Base-by-base conservation (phyloP, 208 protist genomes). In the Trypanosomatidae sp. region DNA sequence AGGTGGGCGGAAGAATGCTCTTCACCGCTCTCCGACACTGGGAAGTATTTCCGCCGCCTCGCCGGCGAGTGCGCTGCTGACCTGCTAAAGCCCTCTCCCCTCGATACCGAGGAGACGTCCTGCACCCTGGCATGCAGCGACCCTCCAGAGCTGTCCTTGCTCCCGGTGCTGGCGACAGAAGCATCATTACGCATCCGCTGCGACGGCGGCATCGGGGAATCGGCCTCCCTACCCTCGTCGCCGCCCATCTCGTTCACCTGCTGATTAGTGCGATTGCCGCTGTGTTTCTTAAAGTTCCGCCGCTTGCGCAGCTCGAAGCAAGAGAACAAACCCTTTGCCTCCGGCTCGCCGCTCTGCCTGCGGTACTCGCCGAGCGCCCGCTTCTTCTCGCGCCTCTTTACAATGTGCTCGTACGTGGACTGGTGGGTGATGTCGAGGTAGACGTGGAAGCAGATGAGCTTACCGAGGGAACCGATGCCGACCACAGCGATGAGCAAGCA, bases 371-470 rank as follows among this genome's bases (percentile, higher is more conserved):
- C 74, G 19, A 39, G 19, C 62, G 84, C 79, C 62, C 80, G 82
- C 78, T 85, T 83, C 76, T 76, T 82, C 78, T 88, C 71, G 17
- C 91, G 91, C 75, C 87, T 88, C 76, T 86, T 75, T 19, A 90
- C 53, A 73, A 96, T 89, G 74, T 91, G 86, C 56, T 91, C 77
- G 71, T 93, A 94, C 8, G 92, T 96, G 28, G 88, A 89, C 71
- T 85, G 73, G 43, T 87, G 66, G 22, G 80, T 88, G 43, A 53
- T 76, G 60, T 82, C 72, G 22, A 96, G 84, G 73, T 89, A 91
- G 6, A 93, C 55, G 71, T 96, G 92, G 74, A 92, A 96, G 52
- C 55, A 69, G 64, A 96, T 91, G 44, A 96, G 79, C 69, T 93
- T 93, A 25, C 83, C 82, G 25, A 96, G 67, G 8, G 82, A 77